A percentile compares a stretch with the other conserved stretches of the same genome.
These are phyloP conservation scores for Aspergillus uvarum DNA, from an alignment of 2,329 filamentous ascomycete genomes.

Conservation along the genomic window DNA sequence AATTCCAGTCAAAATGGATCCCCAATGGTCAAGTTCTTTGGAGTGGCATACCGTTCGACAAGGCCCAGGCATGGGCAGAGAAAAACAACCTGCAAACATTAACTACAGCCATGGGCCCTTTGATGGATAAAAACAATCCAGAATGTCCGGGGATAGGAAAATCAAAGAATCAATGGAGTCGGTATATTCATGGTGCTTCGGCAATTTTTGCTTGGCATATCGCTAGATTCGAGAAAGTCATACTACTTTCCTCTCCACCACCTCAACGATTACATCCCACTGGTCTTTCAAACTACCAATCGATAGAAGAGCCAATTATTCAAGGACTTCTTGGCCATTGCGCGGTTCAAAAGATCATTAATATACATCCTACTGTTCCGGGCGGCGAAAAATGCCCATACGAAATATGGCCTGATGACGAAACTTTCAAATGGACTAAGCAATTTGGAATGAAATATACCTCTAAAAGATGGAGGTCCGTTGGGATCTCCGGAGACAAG, in stretches of 20 bases:
- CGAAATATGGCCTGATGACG: neutral
- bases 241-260: neutral
- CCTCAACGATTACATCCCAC: neutral
- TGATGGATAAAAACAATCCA: neutral
- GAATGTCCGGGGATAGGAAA: neutral
- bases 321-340: neutral
- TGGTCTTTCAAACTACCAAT: neutral
- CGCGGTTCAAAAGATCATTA: neutral
- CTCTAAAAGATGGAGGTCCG: neutral
- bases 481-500: neutral
- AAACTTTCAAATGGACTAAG: neutral
- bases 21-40: neutral
- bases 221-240: neutral
- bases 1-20: neutral
- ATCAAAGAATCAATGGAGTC: neutral
- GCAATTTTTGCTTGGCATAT: neutral
- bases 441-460: neutral
- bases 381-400: neutral
- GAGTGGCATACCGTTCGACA: neutral
- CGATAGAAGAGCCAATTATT: neutral
- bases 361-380: neutral
- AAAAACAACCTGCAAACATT: neutral
- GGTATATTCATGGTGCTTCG: neutral
- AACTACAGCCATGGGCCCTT: neutral
- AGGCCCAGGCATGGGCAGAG: neutral